phyloP scores from a whole-genome alignment of 371 early-diverging fungal species.

The Lichtheimia hyalospora region DNA sequence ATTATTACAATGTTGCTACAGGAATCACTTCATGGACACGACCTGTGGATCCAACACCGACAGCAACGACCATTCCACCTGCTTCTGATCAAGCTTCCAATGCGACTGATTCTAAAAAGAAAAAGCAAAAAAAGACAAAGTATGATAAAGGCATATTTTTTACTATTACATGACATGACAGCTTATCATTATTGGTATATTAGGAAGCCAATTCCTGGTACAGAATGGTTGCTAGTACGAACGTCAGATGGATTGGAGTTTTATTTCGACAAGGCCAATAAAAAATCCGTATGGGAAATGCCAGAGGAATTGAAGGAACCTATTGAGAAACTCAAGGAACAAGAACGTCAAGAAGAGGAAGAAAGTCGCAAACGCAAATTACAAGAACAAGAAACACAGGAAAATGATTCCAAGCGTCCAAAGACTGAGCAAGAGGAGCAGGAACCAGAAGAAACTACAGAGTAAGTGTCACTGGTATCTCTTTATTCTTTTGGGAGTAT shows the following conservation, averaged over 20 bases:
- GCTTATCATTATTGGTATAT: background rate
- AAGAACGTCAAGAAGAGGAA: slow-evolving; percentile 13
- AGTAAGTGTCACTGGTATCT: slow-evolving; percentile 11
- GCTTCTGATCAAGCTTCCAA: background rate
- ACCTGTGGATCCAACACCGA: background rate
- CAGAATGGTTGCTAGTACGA: slow-evolving; percentile 73
- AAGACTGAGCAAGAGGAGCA: slow-evolving; percentile 15
- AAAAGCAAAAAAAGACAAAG: slow-evolving; percentile 2
- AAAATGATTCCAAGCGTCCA: slow-evolving; percentile 22
- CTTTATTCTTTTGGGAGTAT: background rate
- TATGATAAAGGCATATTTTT: background rate
- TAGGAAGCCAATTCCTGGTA: slow-evolving; percentile 69
- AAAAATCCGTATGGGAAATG: slow-evolving; percentile 71
- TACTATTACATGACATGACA: background rate
- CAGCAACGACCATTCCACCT: background rate
- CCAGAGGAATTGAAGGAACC: slow-evolving; percentile 52
- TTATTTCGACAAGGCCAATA: slow-evolving; percentile 70
- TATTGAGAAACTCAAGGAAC: slow-evolving; percentile 35
- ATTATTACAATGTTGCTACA: background rate
- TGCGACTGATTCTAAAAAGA: background rate
- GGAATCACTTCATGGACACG: slow-evolving; percentile 4
- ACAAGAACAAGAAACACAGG: slow-evolving; percentile 19
- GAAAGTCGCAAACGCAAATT: background rate
- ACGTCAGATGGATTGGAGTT: slow-evolving; percentile 77
- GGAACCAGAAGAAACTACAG: slow-evolving; percentile 15